A percentile compares a stretch with the other conserved stretches of the same genome.
These are phyloP conservation scores for Diplodia sapinea DNA, from an alignment of 2,329 filamentous ascomycete genomes.

Conservation along the genomic window DNA sequence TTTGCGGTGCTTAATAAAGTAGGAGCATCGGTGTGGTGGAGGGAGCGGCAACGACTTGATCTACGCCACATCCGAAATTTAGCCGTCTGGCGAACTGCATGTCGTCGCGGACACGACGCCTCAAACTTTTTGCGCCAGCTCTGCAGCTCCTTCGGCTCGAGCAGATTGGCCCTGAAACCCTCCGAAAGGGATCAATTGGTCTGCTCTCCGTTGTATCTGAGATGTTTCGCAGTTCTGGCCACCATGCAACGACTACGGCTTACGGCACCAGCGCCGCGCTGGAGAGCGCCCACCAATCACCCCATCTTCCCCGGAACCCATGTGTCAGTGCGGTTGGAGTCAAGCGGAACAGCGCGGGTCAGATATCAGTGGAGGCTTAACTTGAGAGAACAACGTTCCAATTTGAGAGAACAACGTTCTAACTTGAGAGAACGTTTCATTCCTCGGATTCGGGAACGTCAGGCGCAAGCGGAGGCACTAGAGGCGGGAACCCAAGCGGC, in stretches of 20 bases:
- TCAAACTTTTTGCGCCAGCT: neutral
- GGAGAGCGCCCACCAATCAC: neutral
- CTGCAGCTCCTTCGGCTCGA: neutral
- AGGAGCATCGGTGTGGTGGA: conserved; percentile 44
- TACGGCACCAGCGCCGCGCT: neutral
- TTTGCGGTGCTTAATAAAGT: too few relatives aligned
- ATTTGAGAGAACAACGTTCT: too few relatives aligned
- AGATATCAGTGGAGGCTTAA: too few relatives aligned
- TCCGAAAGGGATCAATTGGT: neutral
- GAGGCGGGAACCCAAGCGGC: too few relatives aligned
- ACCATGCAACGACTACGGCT: neutral
- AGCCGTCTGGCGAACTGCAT: neutral
- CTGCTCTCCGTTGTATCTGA: neutral
- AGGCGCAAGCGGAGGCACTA: too few relatives aligned
- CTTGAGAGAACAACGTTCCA: too few relatives aligned
- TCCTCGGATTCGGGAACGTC: too few relatives aligned
- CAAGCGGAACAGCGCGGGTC: neutral
- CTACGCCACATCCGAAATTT: neutral
- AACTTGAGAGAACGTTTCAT: too few relatives aligned
- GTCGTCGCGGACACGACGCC: too few relatives aligned
- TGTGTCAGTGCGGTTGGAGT: neutral
- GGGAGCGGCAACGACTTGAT: conserved; percentile 35
- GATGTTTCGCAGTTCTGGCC: neutral
- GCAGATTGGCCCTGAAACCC: neutral
- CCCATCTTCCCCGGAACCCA: neutral